Conservation (phyloP, 2,329 filamentous ascomycete genomes). For the Gaeumannomyces tritici region DNA sequence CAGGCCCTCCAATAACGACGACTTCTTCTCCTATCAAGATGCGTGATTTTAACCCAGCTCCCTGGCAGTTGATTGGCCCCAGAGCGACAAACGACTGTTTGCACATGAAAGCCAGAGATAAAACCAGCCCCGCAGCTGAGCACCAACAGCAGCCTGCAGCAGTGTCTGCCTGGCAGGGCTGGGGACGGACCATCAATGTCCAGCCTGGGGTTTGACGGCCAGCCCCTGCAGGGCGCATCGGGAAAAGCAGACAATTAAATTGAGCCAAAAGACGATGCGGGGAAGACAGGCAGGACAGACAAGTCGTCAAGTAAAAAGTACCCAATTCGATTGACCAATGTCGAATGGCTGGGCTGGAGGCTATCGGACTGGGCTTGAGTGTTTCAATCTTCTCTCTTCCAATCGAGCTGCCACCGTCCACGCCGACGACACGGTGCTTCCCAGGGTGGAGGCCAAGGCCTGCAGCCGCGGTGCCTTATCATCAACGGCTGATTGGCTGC, state of each 20-base stretch:
- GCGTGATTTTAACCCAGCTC: not conserved
- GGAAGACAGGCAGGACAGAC: not conserved
- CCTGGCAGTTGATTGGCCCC: not conserved
- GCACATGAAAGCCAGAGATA: not conserved
- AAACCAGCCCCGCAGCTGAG: not conserved
- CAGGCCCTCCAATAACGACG: not conserved
- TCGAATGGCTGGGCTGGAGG: not conserved
- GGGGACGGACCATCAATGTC: not conserved
- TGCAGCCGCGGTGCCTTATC: slow-evolving; percentile 2
- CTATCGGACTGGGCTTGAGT: not conserved
- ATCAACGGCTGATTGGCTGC: slow-evolving; percentile 2
- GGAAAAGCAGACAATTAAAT: not conserved
- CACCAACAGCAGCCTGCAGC: not conserved
- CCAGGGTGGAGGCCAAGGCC: not conserved
- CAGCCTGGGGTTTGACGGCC: not conserved
- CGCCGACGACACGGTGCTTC: not conserved
- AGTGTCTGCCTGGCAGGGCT: not conserved
- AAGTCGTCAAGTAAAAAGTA: slow-evolving; percentile 1
- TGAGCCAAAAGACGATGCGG: not conserved
- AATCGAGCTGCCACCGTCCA: not conserved
- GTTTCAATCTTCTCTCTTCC: too few relatives aligned
- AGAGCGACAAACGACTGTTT: not conserved
- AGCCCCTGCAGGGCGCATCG: not conserved
- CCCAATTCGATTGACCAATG: not conserved
- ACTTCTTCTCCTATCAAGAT: not conserved